Evolutionary conservation across 371 early-diverging fungal genomes (phyloP).

Genomic region (Mucor plumbeus): DNA sequence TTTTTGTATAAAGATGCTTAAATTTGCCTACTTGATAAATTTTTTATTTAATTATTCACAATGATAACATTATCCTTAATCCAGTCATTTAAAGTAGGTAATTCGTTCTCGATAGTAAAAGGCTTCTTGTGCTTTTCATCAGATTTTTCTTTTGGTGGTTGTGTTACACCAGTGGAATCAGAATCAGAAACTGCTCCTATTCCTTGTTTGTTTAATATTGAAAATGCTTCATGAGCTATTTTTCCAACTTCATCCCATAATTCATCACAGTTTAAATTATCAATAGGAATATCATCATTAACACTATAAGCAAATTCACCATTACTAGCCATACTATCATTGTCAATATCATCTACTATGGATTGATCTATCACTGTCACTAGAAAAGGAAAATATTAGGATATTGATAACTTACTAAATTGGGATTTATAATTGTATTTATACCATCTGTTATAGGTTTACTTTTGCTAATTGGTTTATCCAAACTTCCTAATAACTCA

Average conservation of each 20-base stretch:
- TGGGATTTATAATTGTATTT: background rate
- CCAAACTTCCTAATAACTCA: background rate
- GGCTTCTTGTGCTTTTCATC: too few species aligned
- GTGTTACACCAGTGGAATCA: too few species aligned
- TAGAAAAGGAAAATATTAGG: background rate
- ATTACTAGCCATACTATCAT: background rate
- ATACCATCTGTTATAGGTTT: background rate
- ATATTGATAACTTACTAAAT: background rate
- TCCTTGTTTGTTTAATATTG: background rate
- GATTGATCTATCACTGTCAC: background rate
- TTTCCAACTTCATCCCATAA: constrained; percentile 29
- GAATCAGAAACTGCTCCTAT: too few species aligned
- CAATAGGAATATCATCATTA: background rate
- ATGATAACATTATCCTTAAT: constrained; percentile 16
- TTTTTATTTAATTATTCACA: background rate
- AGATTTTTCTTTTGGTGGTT: too few species aligned
- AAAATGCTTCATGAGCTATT: constrained; percentile 25
- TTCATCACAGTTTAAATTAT: constrained; percentile 1
- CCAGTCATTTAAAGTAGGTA: background rate
- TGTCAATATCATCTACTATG: constrained; percentile 2
- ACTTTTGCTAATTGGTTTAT: background rate
- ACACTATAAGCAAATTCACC: background rate
- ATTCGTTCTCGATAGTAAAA: too few species aligned
- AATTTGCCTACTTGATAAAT: background rate
- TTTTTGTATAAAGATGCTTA: background rate